Base-by-base conservation (phyloP, 345 rosid species). In the Pugionium dolabratum region DNA sequence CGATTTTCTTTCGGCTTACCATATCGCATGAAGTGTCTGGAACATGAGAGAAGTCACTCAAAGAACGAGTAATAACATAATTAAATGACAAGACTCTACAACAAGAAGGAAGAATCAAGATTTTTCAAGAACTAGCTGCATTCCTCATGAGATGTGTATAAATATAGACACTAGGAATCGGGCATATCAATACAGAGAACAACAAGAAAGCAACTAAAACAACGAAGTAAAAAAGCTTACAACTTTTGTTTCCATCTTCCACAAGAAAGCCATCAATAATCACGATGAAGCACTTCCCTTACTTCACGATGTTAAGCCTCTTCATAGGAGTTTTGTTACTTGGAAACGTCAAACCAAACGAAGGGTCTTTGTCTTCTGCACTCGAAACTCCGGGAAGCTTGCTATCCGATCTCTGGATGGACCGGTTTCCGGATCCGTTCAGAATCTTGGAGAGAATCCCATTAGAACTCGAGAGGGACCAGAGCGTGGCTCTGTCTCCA, bases 371-470 rank as follows among this genome's bases (percentile, higher is more conserved):
- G 44, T 74, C 85, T 59, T 78, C 88, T 9, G 54, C 81, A 6
- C 9, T 65, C 3, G 91, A 85, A 5, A 76, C 78, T 28, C 82
- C 85, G 1, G 64, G 76, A 31, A 73, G 77, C 66, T 55, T 79
- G 27, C 63, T 82, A 4, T 48, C 79, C 0, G 84, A 89, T 43
- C 67, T 76, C 42, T 82, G 79, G 85, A 40, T 56, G n/a, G 83
- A 79, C 35, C 58, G 75, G 2, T 79, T 78, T 5, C 43, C 81
- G 0, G 95, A 89, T 77, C 97, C 96, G 0, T 87, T 86, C 55
- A 80, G 81, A 18, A 63, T 90, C 37, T 78, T 90, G 29, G 98
- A 90, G 51, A 84, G 86, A 18, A 75, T 81, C 43, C 98, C 98
- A 6, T 41, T 85, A 2, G 85, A 67, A 10, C 60, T 81, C 0